Base-by-base conservation (phyloP, 2,329 filamentous ascomycete genomes). In the Sclerotinia sclerotiorum region DNA sequence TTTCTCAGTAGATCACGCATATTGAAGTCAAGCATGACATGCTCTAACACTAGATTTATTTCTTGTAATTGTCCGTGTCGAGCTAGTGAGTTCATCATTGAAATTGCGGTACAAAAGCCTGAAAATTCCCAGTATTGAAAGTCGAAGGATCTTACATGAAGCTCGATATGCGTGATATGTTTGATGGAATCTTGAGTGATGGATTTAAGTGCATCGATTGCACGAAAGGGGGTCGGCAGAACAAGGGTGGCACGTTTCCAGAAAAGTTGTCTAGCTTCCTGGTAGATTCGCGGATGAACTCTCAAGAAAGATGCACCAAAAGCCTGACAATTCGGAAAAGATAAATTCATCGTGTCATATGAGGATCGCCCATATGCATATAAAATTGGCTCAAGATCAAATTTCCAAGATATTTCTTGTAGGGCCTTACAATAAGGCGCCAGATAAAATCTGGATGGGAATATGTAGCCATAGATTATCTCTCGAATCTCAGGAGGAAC, bases 111-210 rank as follows among this genome's bases (percentile, higher is more conserved):
- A 54, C 3, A 13, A 21, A 54, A 10, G 8, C 29, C 15, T 7
- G 27, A 17, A 32, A n/a, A 1, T n/a, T 15, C 27, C 29, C 13
- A 48, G 27, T 4, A 15, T 3, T n/a, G 29, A 13, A 19, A 39
- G 19, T n/a, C 0, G 0, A 35, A 35, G 5, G 5, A 5, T 13
- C 7, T 15, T 24, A n/a, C 1, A 32, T 2, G 0, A 5, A 35
- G 21, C 48, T 32, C 27, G 27, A 61, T 17, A n/a, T n/a, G 21
- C 10, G 19, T 32, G 19, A 61, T 46, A 7, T 48, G 42, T n/a
- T 29, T 21, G n/a, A 19, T 5, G 29, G 5, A 21, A 15, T 32
- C 32, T 46, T 6, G 29, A n/a, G 19, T 5, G 27, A 32, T 42
- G 29, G 15, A 44, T 8, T 4, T 1, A n/a, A 58, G n/a, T 29